These are phyloP conservation scores for Chaetomiaceae sp. DNA, from an alignment of 2,329 filamentous ascomycete genomes.

Conservation along the genomic window DNA sequence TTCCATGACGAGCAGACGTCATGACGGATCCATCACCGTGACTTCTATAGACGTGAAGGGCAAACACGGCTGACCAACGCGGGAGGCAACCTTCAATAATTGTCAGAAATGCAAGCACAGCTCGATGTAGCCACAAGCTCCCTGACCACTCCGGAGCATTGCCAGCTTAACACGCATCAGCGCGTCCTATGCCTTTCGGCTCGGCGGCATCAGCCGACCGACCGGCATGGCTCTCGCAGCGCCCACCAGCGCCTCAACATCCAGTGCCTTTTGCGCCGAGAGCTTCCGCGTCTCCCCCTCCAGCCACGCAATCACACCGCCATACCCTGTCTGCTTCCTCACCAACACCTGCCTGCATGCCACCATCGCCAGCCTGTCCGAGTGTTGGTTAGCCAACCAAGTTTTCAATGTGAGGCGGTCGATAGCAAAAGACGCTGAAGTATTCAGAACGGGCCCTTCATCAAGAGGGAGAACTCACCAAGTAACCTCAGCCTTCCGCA, in stretches of 20 bases:
- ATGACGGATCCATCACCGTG: too few relatives aligned
- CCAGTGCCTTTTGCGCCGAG: slow-evolving; percentile 16
- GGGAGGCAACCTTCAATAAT: too few relatives aligned
- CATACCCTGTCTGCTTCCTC: slow-evolving; percentile 66
- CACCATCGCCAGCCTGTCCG: slow-evolving; percentile 62
- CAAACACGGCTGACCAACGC: too few relatives aligned
- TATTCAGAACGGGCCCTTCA: not conserved
- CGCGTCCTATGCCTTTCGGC: not conserved
- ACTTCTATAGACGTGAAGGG: too few relatives aligned
- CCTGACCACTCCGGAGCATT: not conserved
- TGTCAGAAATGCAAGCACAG: too few relatives aligned
- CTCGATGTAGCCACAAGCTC: too few relatives aligned
- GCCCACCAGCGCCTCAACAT: slow-evolving; percentile 11
- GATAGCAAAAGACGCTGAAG: not conserved
- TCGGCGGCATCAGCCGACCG: not conserved
- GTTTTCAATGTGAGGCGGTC: too few relatives aligned
- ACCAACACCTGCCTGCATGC: slow-evolving; percentile 65
- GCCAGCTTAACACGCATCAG: too few relatives aligned
- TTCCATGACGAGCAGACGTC: too few relatives aligned
- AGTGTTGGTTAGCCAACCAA: too few relatives aligned
- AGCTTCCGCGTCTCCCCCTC: slow-evolving; percentile 39
- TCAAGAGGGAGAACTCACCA: slow-evolving; percentile 46
- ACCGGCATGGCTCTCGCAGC: slow-evolving; percentile 7
- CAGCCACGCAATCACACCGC: slow-evolving; percentile 62
- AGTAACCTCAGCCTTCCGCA: slow-evolving; percentile 53